Conservation (phyloP, 2,329 filamentous ascomycete genomes). For the Xylariaceae sp. region DNA sequence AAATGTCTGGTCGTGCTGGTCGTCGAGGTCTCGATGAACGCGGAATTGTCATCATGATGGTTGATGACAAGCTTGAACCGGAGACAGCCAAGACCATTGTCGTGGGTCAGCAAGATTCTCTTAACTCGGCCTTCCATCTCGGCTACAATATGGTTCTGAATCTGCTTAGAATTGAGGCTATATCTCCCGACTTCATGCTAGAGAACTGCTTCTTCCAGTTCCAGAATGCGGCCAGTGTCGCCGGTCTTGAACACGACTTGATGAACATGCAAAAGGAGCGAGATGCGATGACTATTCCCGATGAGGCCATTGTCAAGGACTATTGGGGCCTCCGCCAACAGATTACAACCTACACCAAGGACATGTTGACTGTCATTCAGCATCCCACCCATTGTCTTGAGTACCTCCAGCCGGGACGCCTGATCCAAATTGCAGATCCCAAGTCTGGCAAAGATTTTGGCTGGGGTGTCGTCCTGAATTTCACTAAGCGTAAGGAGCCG, state of each 20-base stretch:
- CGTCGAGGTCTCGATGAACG: constrained; percentile 95
- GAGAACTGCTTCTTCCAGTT: constrained; percentile 98
- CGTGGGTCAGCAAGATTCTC: constrained; percentile 90
- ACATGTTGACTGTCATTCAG: constrained; percentile 88
- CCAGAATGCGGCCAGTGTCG: constrained; percentile 88
- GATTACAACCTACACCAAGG: constrained; percentile 75
- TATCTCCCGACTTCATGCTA: constrained; percentile 98
- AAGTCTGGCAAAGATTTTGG: constrained; percentile 73
- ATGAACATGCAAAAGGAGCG: constrained; percentile 72
- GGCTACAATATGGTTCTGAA: constrained; percentile 99
- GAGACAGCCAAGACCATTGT: constrained; percentile 92
- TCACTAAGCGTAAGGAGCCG: constrained; percentile 58
- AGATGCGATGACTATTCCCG: constrained; percentile 70
- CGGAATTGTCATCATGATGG: constrained; percentile 99
- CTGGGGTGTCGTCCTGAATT: constrained; percentile 86
- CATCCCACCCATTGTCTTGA: constrained; percentile 82
- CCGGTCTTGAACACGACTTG: constrained; percentile 77
- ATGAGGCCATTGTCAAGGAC: constrained; percentile 85
- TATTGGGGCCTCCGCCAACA: constrained; percentile 90
- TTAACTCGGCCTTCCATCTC: constrained; percentile 96
- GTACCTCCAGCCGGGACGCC: constrained; percentile 81
- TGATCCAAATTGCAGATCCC: constrained; percentile 79
- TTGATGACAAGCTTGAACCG: constrained; percentile 93
- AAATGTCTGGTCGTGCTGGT: constrained; percentile 97
- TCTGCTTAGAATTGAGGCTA: constrained; percentile 94